Conservation (phyloP, 2,329 filamentous ascomycete species). For the Neurospora sp. region DNA sequence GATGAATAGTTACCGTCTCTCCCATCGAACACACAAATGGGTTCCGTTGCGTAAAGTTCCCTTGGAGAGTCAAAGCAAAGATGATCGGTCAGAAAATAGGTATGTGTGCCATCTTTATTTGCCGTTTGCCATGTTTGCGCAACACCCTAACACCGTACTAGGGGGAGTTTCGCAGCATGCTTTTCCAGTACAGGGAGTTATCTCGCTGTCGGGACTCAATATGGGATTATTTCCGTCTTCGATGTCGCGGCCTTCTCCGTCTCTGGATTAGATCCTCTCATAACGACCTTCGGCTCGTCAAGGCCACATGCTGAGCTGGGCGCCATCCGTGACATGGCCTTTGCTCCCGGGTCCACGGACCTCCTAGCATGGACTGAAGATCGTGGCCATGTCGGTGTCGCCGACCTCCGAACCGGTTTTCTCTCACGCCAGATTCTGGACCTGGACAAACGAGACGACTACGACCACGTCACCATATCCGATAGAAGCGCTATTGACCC, state of each 20-base stretch:
- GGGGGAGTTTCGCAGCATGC: slow-evolving; percentile 67
- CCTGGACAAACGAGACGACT: slow-evolving; percentile 47
- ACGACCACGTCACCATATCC: slow-evolving; percentile 45
- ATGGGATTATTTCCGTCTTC: slow-evolving; percentile 69
- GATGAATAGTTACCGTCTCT: slow-evolving; percentile 16
- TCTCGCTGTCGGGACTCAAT: slow-evolving; percentile 69
- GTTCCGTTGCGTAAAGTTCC: slow-evolving; percentile 39
- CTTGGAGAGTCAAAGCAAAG: slow-evolving; percentile 45
- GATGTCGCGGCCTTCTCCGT: slow-evolving; percentile 42
- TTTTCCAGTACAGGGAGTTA: slow-evolving; percentile 64
- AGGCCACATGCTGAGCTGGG: slow-evolving; percentile 60
- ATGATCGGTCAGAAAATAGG: slow-evolving; percentile 44
- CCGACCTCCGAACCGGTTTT: slow-evolving; percentile 60
- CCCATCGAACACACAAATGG: slow-evolving; percentile 36
- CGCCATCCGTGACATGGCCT: slow-evolving; percentile 83
- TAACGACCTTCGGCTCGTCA: slow-evolving; percentile 71
- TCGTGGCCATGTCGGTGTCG: slow-evolving; percentile 62
- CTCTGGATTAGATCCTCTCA: slow-evolving; percentile 45
- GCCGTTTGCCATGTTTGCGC: background rate
- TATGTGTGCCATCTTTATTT: slow-evolving; percentile 1
- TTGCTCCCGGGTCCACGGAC: slow-evolving; percentile 82
- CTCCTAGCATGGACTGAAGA: slow-evolving; percentile 92
- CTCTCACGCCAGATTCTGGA: slow-evolving; percentile 58
- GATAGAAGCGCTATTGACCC: slow-evolving; percentile 46
- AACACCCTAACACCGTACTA: slow-evolving; percentile 23